A percentile compares a stretch with the other conserved stretches of the same genome.
Conservation (phyloP, 345 rosid species). For the Citrus glauca region DNA sequence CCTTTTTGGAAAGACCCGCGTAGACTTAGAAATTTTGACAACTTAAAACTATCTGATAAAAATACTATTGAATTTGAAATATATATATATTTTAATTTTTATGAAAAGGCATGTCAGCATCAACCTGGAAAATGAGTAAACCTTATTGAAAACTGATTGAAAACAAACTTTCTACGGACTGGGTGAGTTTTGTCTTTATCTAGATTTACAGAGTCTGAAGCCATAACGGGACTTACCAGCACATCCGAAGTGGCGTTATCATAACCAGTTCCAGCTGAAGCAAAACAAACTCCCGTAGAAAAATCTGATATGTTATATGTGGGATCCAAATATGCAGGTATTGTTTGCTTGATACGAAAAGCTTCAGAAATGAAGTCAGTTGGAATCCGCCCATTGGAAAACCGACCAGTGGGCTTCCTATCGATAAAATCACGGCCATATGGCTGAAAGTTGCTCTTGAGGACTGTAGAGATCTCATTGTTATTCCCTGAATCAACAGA, state of each 20-base stretch:
- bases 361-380: slow-evolving; percentile 79
- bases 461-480: slow-evolving; percentile 57
- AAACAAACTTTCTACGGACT: not conserved
- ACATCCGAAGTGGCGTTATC: slow-evolving; percentile 74
- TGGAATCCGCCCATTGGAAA: slow-evolving; percentile 69
- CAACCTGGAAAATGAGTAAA: not conserved
- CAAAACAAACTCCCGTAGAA: slow-evolving; percentile 81
- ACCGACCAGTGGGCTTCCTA: slow-evolving; percentile 65
- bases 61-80: not conserved
- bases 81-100: no score
- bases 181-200: not conserved
- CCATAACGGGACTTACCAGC: slow-evolving; percentile 48
- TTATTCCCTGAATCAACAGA: slow-evolving; percentile 83
- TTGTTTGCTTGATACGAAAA: slow-evolving; percentile 53
- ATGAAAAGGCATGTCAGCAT: not conserved
- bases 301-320: slow-evolving; percentile 52
- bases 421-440: slow-evolving; percentile 73
- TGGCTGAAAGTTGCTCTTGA: slow-evolving; percentile 69
- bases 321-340: slow-evolving; percentile 86
- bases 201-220: not conserved
- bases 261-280: slow-evolving; percentile 89
- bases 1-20: no score
- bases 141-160: not conserved
- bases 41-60: not conserved
- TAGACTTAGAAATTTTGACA: not conserved